Evolutionary conservation across 2,329 filamentous ascomycete species (phyloP), one percentile per base, ranked within the genome.

Genomic region (Pseudocercospora fuligena): DNA sequence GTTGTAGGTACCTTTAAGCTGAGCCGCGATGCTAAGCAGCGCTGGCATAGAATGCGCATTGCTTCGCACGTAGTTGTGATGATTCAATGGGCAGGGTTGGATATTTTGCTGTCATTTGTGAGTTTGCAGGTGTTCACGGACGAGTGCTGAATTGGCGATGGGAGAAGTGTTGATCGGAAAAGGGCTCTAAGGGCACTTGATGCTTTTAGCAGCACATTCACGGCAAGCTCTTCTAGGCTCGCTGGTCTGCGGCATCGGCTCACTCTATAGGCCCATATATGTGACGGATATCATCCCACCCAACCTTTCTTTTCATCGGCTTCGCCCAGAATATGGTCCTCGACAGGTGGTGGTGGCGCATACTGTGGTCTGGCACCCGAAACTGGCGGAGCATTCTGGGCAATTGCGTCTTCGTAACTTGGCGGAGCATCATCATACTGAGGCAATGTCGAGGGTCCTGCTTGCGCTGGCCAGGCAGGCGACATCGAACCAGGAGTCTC

Each of bases 391-490:
- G 95, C 80, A 66, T 89, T 87, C 70, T 92, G 90, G 6, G 93
- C 93, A 80, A 97, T 90, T 12, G 93, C 93, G 79, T 97, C 94
- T 79, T 97, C 93, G 76, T 98, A 98, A 74, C 92, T 97, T 7
- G 94, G 94, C 14, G 64, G 94, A n/a, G 93, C 92, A 64, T 95
- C 93, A 33, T 66, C 66, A 56, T 74, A 73, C 11, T 67, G 57
- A 1, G 69, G 68, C n/a, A 64, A 61, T 3, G 49, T 58, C 36
- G 63, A 61, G 40, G 33, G 53, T 2, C 63, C 71, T 31, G 66
- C 65, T 40, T 67, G 65, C 14, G 66, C 63, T 1, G 72, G 68
- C 36, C 69, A 61, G 3, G 64, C 51, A 29, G 58, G 58, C 5
- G 61, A 63, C 59, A 63, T 63, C 5, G 61, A 46, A 12, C 63